Conservation (phyloP, 176 grass and related monocot genomes). For the Aegilops umbellulata region DNA sequence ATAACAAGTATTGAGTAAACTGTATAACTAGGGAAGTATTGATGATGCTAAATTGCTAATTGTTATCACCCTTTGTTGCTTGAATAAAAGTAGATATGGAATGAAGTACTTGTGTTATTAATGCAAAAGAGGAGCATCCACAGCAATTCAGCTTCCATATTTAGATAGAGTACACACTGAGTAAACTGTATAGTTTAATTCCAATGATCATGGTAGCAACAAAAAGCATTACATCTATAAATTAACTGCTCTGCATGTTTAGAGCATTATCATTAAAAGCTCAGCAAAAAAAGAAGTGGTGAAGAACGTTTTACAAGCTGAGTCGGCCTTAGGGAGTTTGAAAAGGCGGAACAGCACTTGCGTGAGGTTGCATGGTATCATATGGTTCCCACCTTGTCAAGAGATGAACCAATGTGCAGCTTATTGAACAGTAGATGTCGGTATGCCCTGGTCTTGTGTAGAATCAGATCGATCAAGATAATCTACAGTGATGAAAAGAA, state of each 20-base stretch:
- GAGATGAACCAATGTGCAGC: slow-evolving; percentile 54
- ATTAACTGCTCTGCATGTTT: neutral
- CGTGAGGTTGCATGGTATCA: neutral
- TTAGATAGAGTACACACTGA: neutral
- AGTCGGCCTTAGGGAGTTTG: neutral
- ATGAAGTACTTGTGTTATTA: neutral
- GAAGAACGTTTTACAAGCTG: neutral
- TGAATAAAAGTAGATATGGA: neutral
- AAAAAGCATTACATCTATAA: neutral
- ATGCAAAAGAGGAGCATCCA: neutral
- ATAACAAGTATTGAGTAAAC: neutral
- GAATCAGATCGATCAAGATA: slow-evolving; percentile 92
- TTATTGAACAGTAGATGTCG: slow-evolving; percentile 86
- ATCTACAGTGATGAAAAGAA: slow-evolving; percentile 48
- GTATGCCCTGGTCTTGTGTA: slow-evolving; percentile 90
- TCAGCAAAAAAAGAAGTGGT: neutral
- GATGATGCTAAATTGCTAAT: neutral
- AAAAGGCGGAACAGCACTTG: neutral
- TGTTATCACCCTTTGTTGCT: neutral
- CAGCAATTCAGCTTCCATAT: neutral
- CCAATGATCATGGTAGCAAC: neutral
- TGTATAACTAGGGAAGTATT: neutral
- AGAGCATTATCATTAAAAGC: neutral
- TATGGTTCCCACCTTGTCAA: slow-evolving; percentile 53
- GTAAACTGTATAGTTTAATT: neutral